phyloP scores from a whole-genome alignment of 2,329 filamentous ascomycete species.

The Neophaeococcomyces mojaviensis region DNA sequence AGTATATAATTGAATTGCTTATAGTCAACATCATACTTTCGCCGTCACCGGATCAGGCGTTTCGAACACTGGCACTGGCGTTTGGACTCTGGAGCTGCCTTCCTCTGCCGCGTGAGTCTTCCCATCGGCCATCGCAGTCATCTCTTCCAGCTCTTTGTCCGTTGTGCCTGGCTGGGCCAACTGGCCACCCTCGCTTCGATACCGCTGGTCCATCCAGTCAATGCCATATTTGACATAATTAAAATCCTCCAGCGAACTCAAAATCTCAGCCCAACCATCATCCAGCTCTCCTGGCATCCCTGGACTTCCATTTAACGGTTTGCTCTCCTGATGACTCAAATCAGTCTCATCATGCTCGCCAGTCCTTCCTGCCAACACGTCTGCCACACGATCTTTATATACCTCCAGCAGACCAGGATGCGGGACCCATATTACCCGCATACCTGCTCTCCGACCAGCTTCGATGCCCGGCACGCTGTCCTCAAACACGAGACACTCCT shows the following conservation, averaged over 20 bases:
- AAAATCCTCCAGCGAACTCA: constrained; percentile 50
- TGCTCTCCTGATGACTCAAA: constrained; percentile 29
- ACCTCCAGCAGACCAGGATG: constrained; percentile 70
- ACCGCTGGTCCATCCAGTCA: constrained; percentile 20
- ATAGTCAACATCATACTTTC: no score
- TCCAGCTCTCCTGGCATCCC: constrained; percentile 48
- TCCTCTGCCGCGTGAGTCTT: constrained; percentile 9
- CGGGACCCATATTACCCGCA: constrained; percentile 90
- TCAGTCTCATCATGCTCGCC: constrained; percentile 58
- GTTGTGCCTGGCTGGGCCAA: constrained; percentile 16
- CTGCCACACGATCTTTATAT: constrained; percentile 66
- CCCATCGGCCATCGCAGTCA: constrained; percentile 20
- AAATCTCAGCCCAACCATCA: constrained; percentile 53
- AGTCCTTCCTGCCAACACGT: constrained; percentile 76
- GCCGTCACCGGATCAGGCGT: no score
- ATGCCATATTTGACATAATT: constrained; percentile 56
- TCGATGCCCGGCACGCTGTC: constrained; percentile 92
- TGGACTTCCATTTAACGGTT: constrained; percentile 32
- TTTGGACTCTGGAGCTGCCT: neutral
- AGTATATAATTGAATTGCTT: neutral
- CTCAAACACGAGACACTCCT: constrained; percentile 93
- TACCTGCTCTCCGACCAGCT: constrained; percentile 79
- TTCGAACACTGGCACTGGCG: constrained; percentile 1
- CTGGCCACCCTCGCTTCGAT: constrained; percentile 16
- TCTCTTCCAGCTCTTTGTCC: constrained; percentile 22